These are phyloP conservation scores for Fragilaria radians DNA, from an alignment of 108 stramenopile species.

Conservation along the genomic window DNA sequence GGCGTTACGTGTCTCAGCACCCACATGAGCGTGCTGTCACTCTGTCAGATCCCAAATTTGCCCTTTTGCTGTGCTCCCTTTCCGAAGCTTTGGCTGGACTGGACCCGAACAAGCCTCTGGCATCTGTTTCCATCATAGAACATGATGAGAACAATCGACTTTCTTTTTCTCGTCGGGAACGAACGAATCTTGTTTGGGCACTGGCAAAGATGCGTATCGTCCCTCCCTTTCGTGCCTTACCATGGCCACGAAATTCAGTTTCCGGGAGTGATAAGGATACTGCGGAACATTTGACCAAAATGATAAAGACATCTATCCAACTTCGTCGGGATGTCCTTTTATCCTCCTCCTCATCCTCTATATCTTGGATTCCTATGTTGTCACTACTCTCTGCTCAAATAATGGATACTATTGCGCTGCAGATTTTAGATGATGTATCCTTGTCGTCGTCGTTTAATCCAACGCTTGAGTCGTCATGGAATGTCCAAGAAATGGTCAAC, in stretches of 20 bases:
- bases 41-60: conserved; percentile 71
- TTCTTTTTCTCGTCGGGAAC: conserved; percentile 49
- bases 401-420: conserved; percentile 49
- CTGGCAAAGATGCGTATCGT: conserved; percentile 65
- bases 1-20: conserved; percentile 19
- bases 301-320: conserved; percentile 23
- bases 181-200: conserved; percentile 77
- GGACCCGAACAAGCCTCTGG: conserved; percentile 7
- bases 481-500: conserved; percentile 61
- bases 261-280: too few relatives aligned
- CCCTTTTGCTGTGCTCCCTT: conserved; percentile 54
- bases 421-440: conserved; percentile 11
- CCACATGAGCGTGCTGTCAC: conserved; percentile 28
- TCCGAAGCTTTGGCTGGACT: conserved; percentile 48
- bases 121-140: conserved; percentile 4
- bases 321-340: conserved; percentile 32
- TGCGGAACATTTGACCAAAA: too few relatives aligned
- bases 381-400: conserved; percentile 54
- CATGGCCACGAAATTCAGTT: too few relatives aligned
- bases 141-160: not conserved
- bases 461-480: conserved; percentile 12
- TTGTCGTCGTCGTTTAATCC: too few relatives aligned
- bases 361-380: conserved; percentile 58
- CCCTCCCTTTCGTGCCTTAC: conserved; percentile 44
- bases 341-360: conserved; percentile 20